These are phyloP conservation scores for Aspergillus ibericus DNA, from an alignment of 2,329 filamentous ascomycete genomes.

Conservation along the genomic window DNA sequence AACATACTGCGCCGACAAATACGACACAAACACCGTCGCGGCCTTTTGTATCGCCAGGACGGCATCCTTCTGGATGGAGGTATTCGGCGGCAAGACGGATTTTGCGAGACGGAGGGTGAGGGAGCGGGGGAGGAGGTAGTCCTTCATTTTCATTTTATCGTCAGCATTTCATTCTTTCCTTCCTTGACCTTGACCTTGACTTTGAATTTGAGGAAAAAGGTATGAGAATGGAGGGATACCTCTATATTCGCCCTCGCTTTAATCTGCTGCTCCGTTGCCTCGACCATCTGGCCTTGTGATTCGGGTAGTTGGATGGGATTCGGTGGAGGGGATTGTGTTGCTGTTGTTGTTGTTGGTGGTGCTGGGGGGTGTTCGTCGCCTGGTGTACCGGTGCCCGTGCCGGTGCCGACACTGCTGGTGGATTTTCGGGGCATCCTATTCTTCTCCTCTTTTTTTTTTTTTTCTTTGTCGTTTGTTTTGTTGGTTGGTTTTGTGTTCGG, in stretches of 20 bases:
- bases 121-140: constrained; percentile 63
- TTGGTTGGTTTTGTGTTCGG: neutral
- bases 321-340: neutral
- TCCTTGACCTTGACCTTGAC: neutral
- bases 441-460: neutral
- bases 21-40: constrained; percentile 67
- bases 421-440: constrained; percentile 39
- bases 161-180: neutral
- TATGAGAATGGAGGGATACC: constrained; percentile 27
- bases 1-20: constrained; percentile 59
- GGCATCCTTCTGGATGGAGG: constrained; percentile 65
- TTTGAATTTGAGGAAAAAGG: too few relatives aligned
- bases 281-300: constrained; percentile 24
- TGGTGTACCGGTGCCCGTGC: constrained; percentile 15
- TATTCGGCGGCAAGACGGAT: constrained; percentile 64
- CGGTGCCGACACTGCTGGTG: constrained; percentile 31
- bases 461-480: neutral
- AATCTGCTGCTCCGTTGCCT: constrained; percentile 41
- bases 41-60: constrained; percentile 64
- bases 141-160: too few relatives aligned
- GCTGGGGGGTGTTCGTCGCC: constrained; percentile 6
- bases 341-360: constrained; percentile 8
- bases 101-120: constrained; percentile 63
- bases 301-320: neutral
- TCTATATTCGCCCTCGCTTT: constrained; percentile 43